Evolutionary conservation across 2,329 filamentous ascomycete genomes (phyloP).

Genomic region (Nemania serpens): DNA sequence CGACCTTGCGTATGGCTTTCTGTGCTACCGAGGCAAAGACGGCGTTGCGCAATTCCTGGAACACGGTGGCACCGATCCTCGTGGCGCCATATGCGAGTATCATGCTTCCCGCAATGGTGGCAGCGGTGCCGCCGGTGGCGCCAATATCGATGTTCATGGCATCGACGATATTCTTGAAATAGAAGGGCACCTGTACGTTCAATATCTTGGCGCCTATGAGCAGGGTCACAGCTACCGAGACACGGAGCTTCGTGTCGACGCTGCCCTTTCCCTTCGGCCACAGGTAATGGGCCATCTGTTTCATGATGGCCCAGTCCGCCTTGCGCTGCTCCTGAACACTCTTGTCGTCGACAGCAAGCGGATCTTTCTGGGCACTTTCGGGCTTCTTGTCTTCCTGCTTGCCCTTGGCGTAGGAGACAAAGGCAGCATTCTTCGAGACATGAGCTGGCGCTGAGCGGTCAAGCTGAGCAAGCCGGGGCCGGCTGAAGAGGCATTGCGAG

Average conservation of each 20-base stretch:
- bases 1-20: slow-evolving; percentile 91
- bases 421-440: slow-evolving; percentile 22
- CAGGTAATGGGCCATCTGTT: slow-evolving; percentile 93
- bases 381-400: slow-evolving; percentile 31
- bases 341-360: slow-evolving; percentile 67
- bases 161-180: slow-evolving; percentile 98
- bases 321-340: slow-evolving; percentile 87
- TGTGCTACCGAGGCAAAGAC: slow-evolving; percentile 97
- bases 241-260: slow-evolving; percentile 79
- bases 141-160: slow-evolving; percentile 95
- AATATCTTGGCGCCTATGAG: slow-evolving; percentile 90
- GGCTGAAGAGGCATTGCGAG: slow-evolving; percentile 29
- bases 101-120: slow-evolving; percentile 87
- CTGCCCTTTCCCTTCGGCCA: slow-evolving; percentile 86
- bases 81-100: slow-evolving; percentile 91
- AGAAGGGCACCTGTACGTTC: slow-evolving; percentile 98
- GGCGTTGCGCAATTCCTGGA: slow-evolving; percentile 93
- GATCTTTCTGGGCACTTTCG: slow-evolving; percentile 47
- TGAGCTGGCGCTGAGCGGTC: slow-evolving; percentile 15
- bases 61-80: slow-evolving; percentile 84
- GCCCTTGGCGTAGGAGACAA: slow-evolving; percentile 29
- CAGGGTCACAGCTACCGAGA: slow-evolving; percentile 80
- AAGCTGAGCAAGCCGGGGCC: slow-evolving; percentile 16
- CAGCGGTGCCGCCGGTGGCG: slow-evolving; percentile 84
- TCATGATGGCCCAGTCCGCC: slow-evolving; percentile 98